phyloP scores from a whole-genome alignment of 805 yeast genomes.

The Kluyveromyces siamensis region DNA sequence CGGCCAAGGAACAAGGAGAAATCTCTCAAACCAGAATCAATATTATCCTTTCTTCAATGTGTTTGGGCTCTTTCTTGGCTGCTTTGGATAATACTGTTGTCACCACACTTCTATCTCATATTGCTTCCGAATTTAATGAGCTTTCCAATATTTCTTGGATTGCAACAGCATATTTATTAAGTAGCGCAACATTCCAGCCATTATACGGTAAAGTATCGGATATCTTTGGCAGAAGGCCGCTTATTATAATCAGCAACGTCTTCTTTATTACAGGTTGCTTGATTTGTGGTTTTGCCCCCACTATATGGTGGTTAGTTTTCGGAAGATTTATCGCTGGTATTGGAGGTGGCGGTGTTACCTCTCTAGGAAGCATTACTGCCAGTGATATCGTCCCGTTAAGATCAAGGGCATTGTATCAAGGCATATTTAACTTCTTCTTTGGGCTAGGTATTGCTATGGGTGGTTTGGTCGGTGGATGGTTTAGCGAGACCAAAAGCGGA shows the following conservation, averaged over 20 bases:
- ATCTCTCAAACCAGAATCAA: constrained; percentile 13
- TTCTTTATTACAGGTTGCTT: constrained; percentile 51
- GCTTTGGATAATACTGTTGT: constrained; percentile 64
- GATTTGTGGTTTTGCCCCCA: constrained; percentile 43
- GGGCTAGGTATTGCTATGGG: constrained; percentile 73
- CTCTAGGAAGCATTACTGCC: constrained; percentile 64
- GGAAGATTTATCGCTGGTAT: constrained; percentile 70
- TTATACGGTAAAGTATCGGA: constrained; percentile 63
- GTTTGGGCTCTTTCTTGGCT: constrained; percentile 44
- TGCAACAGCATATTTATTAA: constrained; percentile 58
- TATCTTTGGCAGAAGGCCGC: constrained; percentile 56
- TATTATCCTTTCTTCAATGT: constrained; percentile 35
- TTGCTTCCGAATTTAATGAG: constrained; percentile 61
- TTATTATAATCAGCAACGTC: constrained; percentile 41
- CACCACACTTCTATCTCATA: constrained; percentile 53
- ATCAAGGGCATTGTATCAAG: constrained; percentile 75
- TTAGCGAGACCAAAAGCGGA: constrained; percentile 40
- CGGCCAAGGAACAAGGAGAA: constrained; percentile 3
- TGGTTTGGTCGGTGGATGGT: constrained; percentile 54
- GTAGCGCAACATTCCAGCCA: constrained; percentile 69
- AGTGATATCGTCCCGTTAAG: constrained; percentile 72
- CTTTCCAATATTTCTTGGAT: constrained; percentile 62
- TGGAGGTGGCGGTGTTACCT: constrained; percentile 84
- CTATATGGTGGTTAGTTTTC: constrained; percentile 39
- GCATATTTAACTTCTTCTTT: constrained; percentile 65